Percentiles rank a stretch among this genome's conserved stretches.
These are phyloP conservation scores for Canavalia ensiformis DNA, from an alignment of 306 rosid genomes.

Conservation along the genomic window DNA sequence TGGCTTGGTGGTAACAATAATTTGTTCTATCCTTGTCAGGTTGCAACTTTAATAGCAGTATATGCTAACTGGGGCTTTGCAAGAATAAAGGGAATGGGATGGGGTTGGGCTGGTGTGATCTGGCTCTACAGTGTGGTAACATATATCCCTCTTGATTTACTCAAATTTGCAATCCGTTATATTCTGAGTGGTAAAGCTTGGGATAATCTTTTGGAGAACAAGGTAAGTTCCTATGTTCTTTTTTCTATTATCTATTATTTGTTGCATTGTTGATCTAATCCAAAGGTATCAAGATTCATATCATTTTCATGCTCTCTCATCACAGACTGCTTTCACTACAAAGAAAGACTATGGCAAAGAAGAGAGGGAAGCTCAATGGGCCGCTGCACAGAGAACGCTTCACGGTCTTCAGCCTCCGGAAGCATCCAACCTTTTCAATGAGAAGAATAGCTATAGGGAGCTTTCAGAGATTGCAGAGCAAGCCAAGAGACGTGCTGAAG, in stretches of 20 bases:
- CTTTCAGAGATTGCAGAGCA: conserved; percentile 97
- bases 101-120: conserved; percentile 99
- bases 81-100: conserved; percentile 82
- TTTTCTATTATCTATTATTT: neutral
- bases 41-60: conserved; percentile 90
- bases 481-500: conserved; percentile 92
- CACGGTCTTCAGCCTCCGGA: conserved; percentile 95
- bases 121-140: conserved; percentile 89
- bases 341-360: conserved; percentile 97
- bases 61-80: conserved; percentile 89
- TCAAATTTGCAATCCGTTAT: conserved; percentile 90
- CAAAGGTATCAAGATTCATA: conserved; percentile 21
- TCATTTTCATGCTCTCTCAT: conserved; percentile 26
- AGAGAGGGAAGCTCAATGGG: conserved; percentile 99
- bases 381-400: conserved; percentile 83
- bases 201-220: conserved; percentile 91
- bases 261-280: conserved; percentile 11
- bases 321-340: conserved; percentile 91
- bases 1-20: neutral
- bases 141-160: conserved; percentile 87
- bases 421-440: conserved; percentile 61
- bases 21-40: conserved; percentile 54
- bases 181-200: conserved; percentile 85
- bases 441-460: conserved; percentile 71
- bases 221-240: conserved; percentile 58